These are phyloP conservation scores for Haematococcus lacustris DNA, from an alignment of 139 green algal genomes.

Conservation along the genomic window DNA sequence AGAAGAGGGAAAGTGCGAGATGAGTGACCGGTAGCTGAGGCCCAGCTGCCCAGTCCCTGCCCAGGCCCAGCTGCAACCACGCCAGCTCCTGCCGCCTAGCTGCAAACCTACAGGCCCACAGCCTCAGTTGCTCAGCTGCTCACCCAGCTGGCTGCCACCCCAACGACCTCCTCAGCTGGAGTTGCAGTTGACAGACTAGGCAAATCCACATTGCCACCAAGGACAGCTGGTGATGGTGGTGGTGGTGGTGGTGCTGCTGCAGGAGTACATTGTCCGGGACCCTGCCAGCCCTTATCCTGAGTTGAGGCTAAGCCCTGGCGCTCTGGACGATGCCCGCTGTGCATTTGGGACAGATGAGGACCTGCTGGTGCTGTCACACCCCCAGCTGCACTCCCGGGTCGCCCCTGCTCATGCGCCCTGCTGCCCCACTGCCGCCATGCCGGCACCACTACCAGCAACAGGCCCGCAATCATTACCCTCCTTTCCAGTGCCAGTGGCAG, in stretches of 20 bases:
- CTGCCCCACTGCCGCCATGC: no score
- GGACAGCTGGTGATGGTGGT: background rate
- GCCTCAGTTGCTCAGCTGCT: no score
- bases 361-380: slow-evolving; percentile 4
- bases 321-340: slow-evolving; percentile 25
- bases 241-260: background rate
- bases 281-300: background rate
- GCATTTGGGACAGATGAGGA: slow-evolving; percentile 38
- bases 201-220: background rate
- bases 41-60: no score
- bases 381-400: no score
- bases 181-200: background rate
- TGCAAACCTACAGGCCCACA: no score
- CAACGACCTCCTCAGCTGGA: background rate
- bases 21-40: background rate
- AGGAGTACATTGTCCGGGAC: slow-evolving; percentile 19
- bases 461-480: no score
- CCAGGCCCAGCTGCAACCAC: no score
- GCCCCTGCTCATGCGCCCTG: no score
- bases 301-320: slow-evolving; percentile 8
- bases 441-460: no score
- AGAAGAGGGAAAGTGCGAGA: background rate
- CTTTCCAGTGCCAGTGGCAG: no score
- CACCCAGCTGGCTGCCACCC: no score
- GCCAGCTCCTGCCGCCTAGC: no score